Base-by-base conservation (phyloP, 345 rosid genomes). In the Conringia planisiliqua region DNA sequence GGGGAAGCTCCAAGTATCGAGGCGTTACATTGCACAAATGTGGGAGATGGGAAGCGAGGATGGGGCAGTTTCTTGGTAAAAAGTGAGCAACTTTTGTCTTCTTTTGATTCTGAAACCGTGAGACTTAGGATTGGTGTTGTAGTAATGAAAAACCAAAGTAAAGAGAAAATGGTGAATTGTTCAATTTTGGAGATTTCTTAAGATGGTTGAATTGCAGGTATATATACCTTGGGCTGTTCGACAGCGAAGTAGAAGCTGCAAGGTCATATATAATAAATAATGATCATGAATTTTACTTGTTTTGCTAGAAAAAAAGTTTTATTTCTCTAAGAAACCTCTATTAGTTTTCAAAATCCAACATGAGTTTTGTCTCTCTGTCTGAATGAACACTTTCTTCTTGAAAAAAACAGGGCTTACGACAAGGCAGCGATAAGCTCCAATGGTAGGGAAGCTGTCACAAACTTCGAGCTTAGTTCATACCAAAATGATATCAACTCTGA, bases 191-290 rank as follows among this genome's bases (percentile, higher is more conserved):
- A 79, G 89, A 86, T 67, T 86, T 82, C 2, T 48, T 43, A 88
- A 86, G 74, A 90, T 88, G 85, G 89, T 90, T 89, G 81, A 85
- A 65, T 56, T 91, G 98, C 97, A 93, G 98, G 98, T 93, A 91
- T 93, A 83, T 89, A 26, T 93, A 93, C 84, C 98, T 93, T 87
- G 98, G 94, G 88, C 90, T 91, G 75, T 93, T 93, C 94, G 89
- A 93, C 89, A 88, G 83, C 70, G 92, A 93, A 88, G 96, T 91
- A 86, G 94, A 91, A 84, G 98, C 97, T 86, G 98, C 97, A 89
- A 93, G 98, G 98, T 91, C 90, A 81, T 83, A 81, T 83, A 73
- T 54, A 9, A 51, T 22, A 51, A 5, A 20, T 26, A 56, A 46
- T 85, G 90, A 89, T 86, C 85, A 84, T 87, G 76, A 83, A 77